Conservation (phyloP, 495 filamentous ascomycete genomes). For the Aspergillus saccharolyticus region DNA sequence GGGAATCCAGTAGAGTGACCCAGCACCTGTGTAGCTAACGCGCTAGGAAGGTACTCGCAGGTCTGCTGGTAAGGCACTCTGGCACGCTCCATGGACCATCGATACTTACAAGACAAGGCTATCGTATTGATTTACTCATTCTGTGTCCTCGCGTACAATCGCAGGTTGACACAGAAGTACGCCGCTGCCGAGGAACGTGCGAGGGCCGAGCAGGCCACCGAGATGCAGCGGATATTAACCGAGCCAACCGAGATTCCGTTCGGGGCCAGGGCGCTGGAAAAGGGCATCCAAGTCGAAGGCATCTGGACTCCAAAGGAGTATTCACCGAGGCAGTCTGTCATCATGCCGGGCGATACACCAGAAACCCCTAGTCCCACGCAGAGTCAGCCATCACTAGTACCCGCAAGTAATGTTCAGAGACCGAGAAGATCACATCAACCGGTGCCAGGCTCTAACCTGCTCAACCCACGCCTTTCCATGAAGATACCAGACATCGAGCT, state of each 20-base stretch:
- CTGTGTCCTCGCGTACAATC: constrained; percentile 50
- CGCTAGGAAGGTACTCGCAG: constrained; percentile 34
- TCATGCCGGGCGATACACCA: constrained; percentile 15
- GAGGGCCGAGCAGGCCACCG: constrained; percentile 41
- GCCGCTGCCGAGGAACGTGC: constrained; percentile 60
- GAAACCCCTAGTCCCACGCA: constrained; percentile 13
- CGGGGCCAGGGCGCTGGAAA: constrained; percentile 83
- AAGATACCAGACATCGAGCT: constrained; percentile 3
- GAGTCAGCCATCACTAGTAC: not conserved
- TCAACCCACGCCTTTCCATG: constrained; percentile 7
- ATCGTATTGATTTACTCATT: constrained; percentile 43
- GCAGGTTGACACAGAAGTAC: constrained; percentile 60
- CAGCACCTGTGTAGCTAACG: constrained; percentile 12
- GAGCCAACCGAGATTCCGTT: constrained; percentile 68
- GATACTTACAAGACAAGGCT: constrained; percentile 39
- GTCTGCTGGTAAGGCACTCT: constrained; percentile 39
- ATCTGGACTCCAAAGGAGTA: constrained; percentile 67
- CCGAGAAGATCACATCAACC: constrained; percentile 8
- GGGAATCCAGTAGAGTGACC: not conserved
- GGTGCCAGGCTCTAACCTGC: not conserved
- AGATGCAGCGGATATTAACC: constrained; percentile 30
- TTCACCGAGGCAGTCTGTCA: constrained; percentile 15
- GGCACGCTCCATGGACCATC: not conserved
- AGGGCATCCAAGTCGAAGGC: constrained; percentile 77
- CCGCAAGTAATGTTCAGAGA: not conserved